Conservation (phyloP, 1,284 basidiomycete genomes). For the Ustilago curta region DNA sequence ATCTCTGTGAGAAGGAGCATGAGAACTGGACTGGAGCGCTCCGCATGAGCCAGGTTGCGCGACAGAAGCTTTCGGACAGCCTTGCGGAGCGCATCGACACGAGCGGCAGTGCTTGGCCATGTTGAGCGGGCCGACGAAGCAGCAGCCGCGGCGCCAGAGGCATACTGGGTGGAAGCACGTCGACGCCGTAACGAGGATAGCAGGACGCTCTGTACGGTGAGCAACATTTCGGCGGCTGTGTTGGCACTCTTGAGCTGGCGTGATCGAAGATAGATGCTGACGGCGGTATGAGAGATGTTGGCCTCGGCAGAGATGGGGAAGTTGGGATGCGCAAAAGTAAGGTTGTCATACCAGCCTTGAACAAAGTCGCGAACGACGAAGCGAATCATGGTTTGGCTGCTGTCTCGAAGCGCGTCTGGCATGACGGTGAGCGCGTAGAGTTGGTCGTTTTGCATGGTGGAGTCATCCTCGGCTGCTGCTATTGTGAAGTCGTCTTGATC, state of each 20-base stretch:
- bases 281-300: constrained; percentile 53
- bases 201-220: constrained; percentile 58
- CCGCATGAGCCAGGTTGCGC: constrained; percentile 45
- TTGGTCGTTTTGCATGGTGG: constrained; percentile 19
- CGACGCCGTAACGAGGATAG: constrained; percentile 51
- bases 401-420: constrained; percentile 40
- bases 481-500: background rate
- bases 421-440: constrained; percentile 37
- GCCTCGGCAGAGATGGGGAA: constrained; percentile 54
- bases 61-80: constrained; percentile 55
- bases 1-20: constrained; percentile 57
- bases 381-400: constrained; percentile 45
- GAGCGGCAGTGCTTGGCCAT: constrained; percentile 52
- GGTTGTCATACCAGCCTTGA: constrained; percentile 58
- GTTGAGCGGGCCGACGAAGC: constrained; percentile 26
- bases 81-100: constrained; percentile 53
- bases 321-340: constrained; percentile 56
- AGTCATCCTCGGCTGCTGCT: constrained; percentile 7
- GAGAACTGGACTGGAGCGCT: constrained; percentile 51
- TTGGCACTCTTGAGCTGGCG: constrained; percentile 49
- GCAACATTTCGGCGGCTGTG: constrained; percentile 54
- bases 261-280: constrained; percentile 49
- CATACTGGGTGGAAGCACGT: constrained; percentile 17
- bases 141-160: background rate
- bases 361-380: constrained; percentile 61